These are phyloP conservation scores for Phytopythium oedochilum DNA, from an alignment of 352 stramenopile species.

Conservation along the genomic window DNA sequence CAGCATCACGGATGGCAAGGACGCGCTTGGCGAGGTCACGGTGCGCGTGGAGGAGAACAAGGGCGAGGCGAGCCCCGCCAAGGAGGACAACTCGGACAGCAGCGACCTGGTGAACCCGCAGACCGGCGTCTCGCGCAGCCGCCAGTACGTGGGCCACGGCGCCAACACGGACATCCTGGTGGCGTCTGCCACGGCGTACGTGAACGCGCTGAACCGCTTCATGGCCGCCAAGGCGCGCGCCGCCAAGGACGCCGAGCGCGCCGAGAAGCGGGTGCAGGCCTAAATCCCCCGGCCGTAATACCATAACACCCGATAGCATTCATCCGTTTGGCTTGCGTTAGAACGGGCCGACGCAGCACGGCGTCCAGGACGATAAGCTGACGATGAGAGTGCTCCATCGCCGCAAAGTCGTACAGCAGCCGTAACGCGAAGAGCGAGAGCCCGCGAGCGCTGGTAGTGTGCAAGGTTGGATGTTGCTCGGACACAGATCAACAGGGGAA, in stretches of 20 bases:
- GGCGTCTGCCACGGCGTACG: conserved; percentile 81
- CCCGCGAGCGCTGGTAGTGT: not conserved
- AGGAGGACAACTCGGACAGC: conserved; percentile 41
- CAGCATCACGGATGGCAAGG: conserved; percentile 85
- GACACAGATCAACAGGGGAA: not conserved
- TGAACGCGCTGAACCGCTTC: conserved; percentile 86
- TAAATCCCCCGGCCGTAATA: conserved; percentile 11
- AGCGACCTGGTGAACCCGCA: conserved; percentile 83
- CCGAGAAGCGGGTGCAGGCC: conserved; percentile 28
- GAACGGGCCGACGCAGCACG: too few relatives aligned
- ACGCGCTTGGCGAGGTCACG: conserved; percentile 83
- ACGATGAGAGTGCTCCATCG: too few relatives aligned
- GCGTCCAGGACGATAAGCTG: too few relatives aligned
- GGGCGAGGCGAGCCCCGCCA: conserved; percentile 23
- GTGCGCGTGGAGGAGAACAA: conserved; percentile 77
- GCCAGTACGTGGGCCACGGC: conserved; percentile 87
- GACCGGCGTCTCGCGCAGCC: conserved; percentile 71
- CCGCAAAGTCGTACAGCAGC: too few relatives aligned
- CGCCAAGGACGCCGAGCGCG: conserved; percentile 11
- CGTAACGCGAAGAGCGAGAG: not conserved
- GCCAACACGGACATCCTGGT: conserved; percentile 90
- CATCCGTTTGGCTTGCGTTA: not conserved
- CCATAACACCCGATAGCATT: conserved; percentile 1
- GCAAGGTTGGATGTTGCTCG: not conserved
- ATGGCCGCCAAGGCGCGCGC: conserved; percentile 62